Conservation (phyloP, 805 yeast genomes). For the Debaryomyces hansenii region DNA sequence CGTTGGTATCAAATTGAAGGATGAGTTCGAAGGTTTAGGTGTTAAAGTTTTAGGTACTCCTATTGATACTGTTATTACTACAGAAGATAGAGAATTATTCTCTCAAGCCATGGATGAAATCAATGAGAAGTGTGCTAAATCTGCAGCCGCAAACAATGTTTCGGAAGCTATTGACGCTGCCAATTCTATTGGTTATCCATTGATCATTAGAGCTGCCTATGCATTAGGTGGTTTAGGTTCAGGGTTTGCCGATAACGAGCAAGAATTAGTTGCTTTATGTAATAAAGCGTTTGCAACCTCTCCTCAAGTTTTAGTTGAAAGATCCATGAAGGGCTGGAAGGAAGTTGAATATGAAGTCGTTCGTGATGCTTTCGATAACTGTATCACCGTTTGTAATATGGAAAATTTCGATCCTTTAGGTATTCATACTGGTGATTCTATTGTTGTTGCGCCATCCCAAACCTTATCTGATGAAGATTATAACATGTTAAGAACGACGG, state of each 20-base stretch:
- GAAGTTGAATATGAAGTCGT: conserved; percentile 99
- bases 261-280: conserved; percentile 80
- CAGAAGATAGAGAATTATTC: conserved; percentile 97
- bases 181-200: conserved; percentile 86
- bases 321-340: conserved; percentile 99
- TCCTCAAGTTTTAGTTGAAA: conserved; percentile 94
- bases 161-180: conserved; percentile 86
- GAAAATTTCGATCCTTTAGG: conserved; percentile 98
- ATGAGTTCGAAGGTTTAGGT: conserved; percentile 88
- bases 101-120: conserved; percentile 94
- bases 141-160: conserved; percentile 78
- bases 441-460: conserved; percentile 98
- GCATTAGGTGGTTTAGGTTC: conserved; percentile 98
- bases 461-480: conserved; percentile 95
- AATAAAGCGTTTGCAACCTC: conserved; percentile 91
- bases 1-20: conserved; percentile 94
- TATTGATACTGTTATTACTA: conserved; percentile 92
- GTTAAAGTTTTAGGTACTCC: conserved; percentile 96
- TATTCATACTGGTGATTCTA: conserved; percentile 98
- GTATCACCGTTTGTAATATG: conserved; percentile 99
- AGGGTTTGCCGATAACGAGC: conserved; percentile 90
- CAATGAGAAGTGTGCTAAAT: conserved; percentile 91
- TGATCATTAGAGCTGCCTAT: conserved; percentile 94
- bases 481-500: conserved; percentile 96
- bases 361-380: conserved; percentile 94